Percentiles rank a stretch among this genome's conserved stretches.
phyloP scores from a whole-genome alignment of 441 rosid genomes.

The Hura crepitans region DNA sequence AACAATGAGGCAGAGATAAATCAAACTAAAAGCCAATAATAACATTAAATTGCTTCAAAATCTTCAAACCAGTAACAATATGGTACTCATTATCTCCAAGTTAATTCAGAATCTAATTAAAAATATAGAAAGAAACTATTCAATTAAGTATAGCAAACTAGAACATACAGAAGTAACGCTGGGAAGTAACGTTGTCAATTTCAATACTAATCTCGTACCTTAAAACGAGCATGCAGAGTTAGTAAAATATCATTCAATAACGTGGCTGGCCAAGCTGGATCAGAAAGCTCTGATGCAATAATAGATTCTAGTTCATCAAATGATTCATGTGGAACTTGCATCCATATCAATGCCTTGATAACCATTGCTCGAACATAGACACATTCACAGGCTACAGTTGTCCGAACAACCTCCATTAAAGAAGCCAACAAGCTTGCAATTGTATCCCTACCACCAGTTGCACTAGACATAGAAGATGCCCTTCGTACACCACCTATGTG shows the following conservation, averaged over 20 bases:
- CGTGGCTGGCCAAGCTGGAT: conserved; percentile 96
- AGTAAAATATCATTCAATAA: conserved; percentile 92
- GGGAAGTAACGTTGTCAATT: not conserved
- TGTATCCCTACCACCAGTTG: conserved; percentile 78
- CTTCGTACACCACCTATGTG: conserved; percentile 48
- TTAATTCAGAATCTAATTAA: not conserved
- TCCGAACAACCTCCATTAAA: conserved; percentile 96
- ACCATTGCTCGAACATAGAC: conserved; percentile 98
- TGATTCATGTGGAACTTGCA: conserved; percentile 96
- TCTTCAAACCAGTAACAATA: not conserved
- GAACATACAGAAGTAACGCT: not conserved
- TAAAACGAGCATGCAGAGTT: conserved; percentile 99
- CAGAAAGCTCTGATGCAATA: conserved; percentile 98
- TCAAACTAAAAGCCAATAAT: too few species aligned
- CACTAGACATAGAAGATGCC: conserved; percentile 61
- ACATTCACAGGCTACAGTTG: conserved; percentile 99
- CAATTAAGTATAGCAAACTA: not conserved
- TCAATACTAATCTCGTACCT: conserved; percentile 45
- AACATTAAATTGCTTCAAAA: not conserved
- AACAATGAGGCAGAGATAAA: too few species aligned
- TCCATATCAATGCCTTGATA: conserved; percentile 99
- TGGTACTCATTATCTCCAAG: not conserved
- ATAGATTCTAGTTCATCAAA: conserved; percentile 93
- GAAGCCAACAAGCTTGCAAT: conserved; percentile 90
- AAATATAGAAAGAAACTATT: not conserved